phyloP scores from a whole-genome alignment of 2,329 filamentous ascomycete species.

The Fusarium neocosmosporiellum region DNA sequence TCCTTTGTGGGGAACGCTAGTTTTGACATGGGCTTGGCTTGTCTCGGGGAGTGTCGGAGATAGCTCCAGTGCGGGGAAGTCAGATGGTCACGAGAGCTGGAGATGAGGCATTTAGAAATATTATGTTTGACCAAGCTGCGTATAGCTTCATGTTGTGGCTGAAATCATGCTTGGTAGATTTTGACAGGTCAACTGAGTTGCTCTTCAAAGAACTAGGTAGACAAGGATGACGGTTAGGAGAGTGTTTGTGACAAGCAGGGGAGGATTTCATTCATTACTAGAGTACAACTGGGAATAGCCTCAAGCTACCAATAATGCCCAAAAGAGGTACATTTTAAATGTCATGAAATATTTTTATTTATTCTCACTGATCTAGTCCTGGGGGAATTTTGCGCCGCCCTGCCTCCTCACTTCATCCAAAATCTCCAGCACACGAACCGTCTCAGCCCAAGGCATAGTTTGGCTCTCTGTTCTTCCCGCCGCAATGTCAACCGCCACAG shows the following conservation, averaged over 20 bases:
- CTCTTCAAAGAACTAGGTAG: neutral
- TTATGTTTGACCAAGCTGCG: neutral
- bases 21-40: too few relatives aligned
- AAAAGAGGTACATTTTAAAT: neutral
- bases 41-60: neutral
- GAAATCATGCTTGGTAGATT: neutral
- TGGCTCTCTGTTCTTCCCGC: conserved; percentile 51
- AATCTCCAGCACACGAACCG: conserved; percentile 57
- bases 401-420: conserved; percentile 58
- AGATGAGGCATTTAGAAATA: neutral
- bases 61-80: neutral
- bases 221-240: neutral
- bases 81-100: neutral
- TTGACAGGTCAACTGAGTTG: neutral
- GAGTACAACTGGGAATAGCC: too few relatives aligned
- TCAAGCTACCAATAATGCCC: neutral
- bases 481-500: conserved; percentile 54
- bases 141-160: neutral
- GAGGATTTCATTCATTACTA: too few relatives aligned
- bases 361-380: conserved; percentile 27
- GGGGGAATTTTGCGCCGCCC: conserved; percentile 45
- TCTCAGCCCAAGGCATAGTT: conserved; percentile 59
- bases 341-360: neutral
- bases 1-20: neutral
- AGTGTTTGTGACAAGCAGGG: too few relatives aligned